A percentile compares a stretch with the other conserved stretches of the same genome.
phyloP scores from a whole-genome alignment of 2,329 filamentous ascomycete species.

The Aspergillus sp. region DNA sequence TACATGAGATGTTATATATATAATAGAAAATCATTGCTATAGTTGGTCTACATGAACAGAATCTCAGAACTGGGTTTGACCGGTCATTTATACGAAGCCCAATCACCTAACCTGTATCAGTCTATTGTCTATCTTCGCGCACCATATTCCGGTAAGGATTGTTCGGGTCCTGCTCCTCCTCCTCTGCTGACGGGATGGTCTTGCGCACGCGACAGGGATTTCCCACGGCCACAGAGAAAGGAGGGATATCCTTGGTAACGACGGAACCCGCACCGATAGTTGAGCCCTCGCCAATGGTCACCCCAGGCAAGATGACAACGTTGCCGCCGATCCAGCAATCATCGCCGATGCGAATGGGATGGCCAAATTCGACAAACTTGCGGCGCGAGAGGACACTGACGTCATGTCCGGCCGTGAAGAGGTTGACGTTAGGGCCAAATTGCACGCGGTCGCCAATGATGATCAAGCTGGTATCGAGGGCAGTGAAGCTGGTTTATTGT shows the following conservation, averaged over 20 bases:
- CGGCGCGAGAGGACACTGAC: slow-evolving; percentile 51
- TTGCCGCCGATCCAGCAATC: slow-evolving; percentile 56
- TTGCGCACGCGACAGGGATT: slow-evolving; percentile 28
- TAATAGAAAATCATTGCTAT: neutral
- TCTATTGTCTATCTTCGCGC: slow-evolving; percentile 15
- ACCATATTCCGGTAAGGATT: slow-evolving; percentile 26
- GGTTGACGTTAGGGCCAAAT: slow-evolving; percentile 56
- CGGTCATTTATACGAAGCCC: too few species aligned
- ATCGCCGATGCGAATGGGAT: slow-evolving; percentile 51
- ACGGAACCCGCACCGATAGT: slow-evolving; percentile 45
- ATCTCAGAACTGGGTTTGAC: neutral
- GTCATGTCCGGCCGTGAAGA: slow-evolving; percentile 58
- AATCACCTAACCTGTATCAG: too few species aligned
- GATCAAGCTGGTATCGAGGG: slow-evolving; percentile 57
- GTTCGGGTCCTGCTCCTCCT: slow-evolving; percentile 27
- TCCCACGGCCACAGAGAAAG: slow-evolving; percentile 36
- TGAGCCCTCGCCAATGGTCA: slow-evolving; percentile 45
- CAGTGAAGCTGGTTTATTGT: slow-evolving; percentile 51
- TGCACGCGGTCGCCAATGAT: slow-evolving; percentile 57
- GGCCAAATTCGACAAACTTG: slow-evolving; percentile 54
- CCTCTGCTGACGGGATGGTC: slow-evolving; percentile 27
- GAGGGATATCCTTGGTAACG: slow-evolving; percentile 42
- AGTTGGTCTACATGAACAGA: neutral
- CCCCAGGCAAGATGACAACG: slow-evolving; percentile 47
- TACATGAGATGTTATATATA: neutral